Evolutionary conservation across 768 basidiomycete genomes (phyloP), one percentile per base, ranked within the genome.

Genomic region (Chiua virens): DNA sequence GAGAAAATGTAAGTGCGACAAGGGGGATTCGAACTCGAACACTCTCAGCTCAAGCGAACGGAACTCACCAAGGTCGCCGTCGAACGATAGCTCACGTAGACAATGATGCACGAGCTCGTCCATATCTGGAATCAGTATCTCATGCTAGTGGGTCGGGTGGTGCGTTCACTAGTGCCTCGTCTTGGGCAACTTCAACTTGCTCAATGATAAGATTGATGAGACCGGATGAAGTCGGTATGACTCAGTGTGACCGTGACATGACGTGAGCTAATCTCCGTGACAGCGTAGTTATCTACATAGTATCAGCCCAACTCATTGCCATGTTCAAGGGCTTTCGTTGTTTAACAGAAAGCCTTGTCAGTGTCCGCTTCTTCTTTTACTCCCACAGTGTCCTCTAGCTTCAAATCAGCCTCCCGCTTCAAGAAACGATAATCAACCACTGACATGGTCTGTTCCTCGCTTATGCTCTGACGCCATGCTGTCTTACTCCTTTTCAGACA

Each of bases 71-170:
- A 91, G 75, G 66, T 94, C 90, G 6, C 92, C 92, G 61, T 94
- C 92, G 69, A 93, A 94, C 6, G 93, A 83, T 27, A 96, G 76
- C 67, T 96, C 91, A 35, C 87, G 85, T 32, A 93, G 77, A 64
- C 88, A 88, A 65, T 92, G 86, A 62, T 86, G 85, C 35, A 95
- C 72, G 39, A 96, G 82, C 63, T 92, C 86, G 65, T 95, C 92
- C 87, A 95, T 92, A 30, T n/a, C 17, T 49, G 15, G 23, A n/a
- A 20, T 30, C 15, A 15, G 18, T n/a, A 17, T 14, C n/a, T 40
- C 47, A 38, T 23, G 8, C 37, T 28, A 14, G 36, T 34, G 14
- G 32, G 32, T 8, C 11, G 14, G 32, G 32, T 30, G 10, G 30
- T n/a, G n/a, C n/a, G n/a, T n/a, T n/a, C n/a, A 30, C 28, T 10